Evolutionary conservation across 805 yeast species (phyloP).

Genomic region (Ogataea parapolymorpha): DNA sequence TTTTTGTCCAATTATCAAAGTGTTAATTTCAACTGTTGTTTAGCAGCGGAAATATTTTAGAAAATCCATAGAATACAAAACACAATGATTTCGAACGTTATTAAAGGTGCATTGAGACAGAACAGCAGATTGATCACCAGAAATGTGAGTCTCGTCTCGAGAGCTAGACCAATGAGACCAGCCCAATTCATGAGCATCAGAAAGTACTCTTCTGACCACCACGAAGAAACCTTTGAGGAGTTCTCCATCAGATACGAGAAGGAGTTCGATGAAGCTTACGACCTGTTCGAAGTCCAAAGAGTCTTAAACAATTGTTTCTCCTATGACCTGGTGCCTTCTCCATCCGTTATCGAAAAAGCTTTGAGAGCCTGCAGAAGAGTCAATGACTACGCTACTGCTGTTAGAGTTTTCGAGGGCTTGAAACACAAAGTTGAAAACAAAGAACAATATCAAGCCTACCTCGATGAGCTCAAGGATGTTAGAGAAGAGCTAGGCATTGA

Average conservation of each 20-base stretch:
- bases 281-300: constrained; percentile 85
- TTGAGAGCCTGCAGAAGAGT: constrained; percentile 98
- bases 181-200: constrained; percentile 35
- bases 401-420: constrained; percentile 96
- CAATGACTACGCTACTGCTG: constrained; percentile 97
- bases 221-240: constrained; percentile 93
- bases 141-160: constrained; percentile 20
- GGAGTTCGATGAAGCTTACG: constrained; percentile 93
- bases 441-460: constrained; percentile 92
- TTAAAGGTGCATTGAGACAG: constrained; percentile 36
- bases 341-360: constrained; percentile 92
- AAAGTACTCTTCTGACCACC: constrained; percentile 67
- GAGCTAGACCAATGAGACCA: constrained; percentile 15
- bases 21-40: constrained; percentile 21
- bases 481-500: constrained; percentile 93
- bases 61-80: constrained; percentile 1
- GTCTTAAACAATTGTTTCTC: constrained; percentile 97
- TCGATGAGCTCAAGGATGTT: constrained; percentile 87
- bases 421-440: constrained; percentile 93
- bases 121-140: constrained; percentile 28
- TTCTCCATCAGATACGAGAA: constrained; percentile 87
- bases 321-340: constrained; percentile 98
- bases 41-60: constrained; percentile 9
- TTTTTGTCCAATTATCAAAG: constrained; percentile 25
- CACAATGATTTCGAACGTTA: constrained; percentile 33